These are phyloP conservation scores for Kondoa malvinella DNA, from an alignment of 768 basidiomycete genomes.

Conservation along the genomic window DNA sequence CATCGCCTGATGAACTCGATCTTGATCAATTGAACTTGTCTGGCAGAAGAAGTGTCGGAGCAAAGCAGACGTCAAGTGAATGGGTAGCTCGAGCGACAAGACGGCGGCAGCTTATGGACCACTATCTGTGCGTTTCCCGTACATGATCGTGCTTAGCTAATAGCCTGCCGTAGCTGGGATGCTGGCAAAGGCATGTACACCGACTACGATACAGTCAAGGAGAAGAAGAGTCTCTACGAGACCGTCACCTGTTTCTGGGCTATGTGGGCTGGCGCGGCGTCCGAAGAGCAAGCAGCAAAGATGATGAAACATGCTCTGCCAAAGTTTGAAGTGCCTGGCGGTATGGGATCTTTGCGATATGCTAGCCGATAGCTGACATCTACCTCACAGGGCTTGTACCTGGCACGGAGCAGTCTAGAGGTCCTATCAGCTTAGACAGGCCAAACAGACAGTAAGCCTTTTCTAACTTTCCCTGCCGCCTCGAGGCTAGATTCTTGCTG, in stretches of 20 bases:
- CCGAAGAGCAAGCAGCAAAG: conserved; percentile 83
- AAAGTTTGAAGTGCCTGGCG: conserved; percentile 93
- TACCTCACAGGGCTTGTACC: conserved; percentile 45
- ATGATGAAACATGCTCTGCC: conserved; percentile 71
- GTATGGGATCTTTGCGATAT: conserved; percentile 28
- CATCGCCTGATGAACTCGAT: conserved; percentile 16
- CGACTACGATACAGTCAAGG: conserved; percentile 83
- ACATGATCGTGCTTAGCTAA: background rate
- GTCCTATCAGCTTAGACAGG: conserved; percentile 83
- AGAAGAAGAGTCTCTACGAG: conserved; percentile 86
- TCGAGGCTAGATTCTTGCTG: background rate
- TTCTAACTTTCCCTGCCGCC: background rate
- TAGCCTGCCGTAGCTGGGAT: conserved; percentile 61
- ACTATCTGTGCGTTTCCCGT: conserved; percentile 22
- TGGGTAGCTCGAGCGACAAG: conserved; percentile 84
- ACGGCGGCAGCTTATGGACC: conserved; percentile 70
- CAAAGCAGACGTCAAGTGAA: conserved; percentile 49
- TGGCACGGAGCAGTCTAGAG: conserved; percentile 89
- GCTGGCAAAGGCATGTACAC: conserved; percentile 86
- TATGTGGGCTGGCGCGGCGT: conserved; percentile 92
- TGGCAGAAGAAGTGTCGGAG: background rate
- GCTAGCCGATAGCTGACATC: background rate
- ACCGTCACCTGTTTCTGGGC: conserved; percentile 94
- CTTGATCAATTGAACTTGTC: conserved; percentile 22
- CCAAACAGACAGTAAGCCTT: conserved; percentile 89